Evolutionary conservation across 2,329 filamentous ascomycete species (phyloP).

Genomic region (Ascochyta fabae): DNA sequence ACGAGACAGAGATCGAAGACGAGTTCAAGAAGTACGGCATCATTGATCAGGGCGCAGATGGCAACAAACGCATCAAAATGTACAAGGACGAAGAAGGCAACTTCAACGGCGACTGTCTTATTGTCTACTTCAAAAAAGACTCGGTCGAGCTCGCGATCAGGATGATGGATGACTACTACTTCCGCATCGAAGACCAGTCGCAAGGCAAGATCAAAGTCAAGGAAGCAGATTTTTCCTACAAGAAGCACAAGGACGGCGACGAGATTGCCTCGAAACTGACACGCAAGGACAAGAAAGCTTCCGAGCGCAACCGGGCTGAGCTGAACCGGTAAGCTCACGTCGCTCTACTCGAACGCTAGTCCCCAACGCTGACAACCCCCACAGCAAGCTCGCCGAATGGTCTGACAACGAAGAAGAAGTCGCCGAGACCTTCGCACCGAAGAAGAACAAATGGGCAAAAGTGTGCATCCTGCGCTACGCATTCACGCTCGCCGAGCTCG

Average conservation of each 20-base stretch:
- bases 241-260: slow-evolving; percentile 75
- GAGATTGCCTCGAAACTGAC: slow-evolving; percentile 56
- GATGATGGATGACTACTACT: slow-evolving; percentile 81
- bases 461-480: slow-evolving; percentile 88
- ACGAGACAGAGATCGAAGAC: slow-evolving; percentile 78
- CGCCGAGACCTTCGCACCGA: slow-evolving; percentile 48
- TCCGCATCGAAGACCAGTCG: slow-evolving; percentile 65
- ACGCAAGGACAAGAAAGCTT: slow-evolving; percentile 80
- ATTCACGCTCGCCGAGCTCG: slow-evolving; percentile 86
- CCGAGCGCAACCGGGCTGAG: slow-evolving; percentile 89
- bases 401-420: slow-evolving; percentile 76
- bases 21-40: slow-evolving; percentile 91
- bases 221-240: slow-evolving; percentile 88
- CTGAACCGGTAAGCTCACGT: slow-evolving; percentile 65
- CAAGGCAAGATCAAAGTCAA: slow-evolving; percentile 75
- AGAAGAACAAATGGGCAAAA: slow-evolving; percentile 72
- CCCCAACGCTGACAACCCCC: slow-evolving; percentile 8
- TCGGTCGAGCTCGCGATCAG: slow-evolving; percentile 87
- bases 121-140: slow-evolving; percentile 94
- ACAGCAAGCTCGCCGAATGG: slow-evolving; percentile 90
- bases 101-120: slow-evolving; percentile 91
- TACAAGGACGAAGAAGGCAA: slow-evolving; percentile 81
- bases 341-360: too few species aligned
- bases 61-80: slow-evolving; percentile 88
- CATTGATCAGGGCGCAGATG: slow-evolving; percentile 90